A percentile compares a stretch with the other conserved stretches of the same genome.
These are phyloP conservation scores for Colletotrichum musae DNA, from an alignment of 2,329 filamentous ascomycete genomes.

Conservation along the genomic window DNA sequence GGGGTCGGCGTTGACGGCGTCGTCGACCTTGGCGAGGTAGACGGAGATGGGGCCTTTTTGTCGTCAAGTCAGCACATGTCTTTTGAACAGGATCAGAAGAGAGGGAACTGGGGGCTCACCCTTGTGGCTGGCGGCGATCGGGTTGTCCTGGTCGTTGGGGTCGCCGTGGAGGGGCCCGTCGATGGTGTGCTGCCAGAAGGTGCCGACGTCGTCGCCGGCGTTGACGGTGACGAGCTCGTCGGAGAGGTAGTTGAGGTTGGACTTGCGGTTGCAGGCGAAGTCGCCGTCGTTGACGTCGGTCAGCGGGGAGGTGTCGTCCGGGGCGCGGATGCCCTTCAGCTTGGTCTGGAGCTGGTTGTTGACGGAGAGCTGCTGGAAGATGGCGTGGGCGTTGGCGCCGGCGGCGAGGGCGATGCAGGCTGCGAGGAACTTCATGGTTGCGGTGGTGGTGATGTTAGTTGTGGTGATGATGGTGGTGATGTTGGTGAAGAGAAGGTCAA, in stretches of 20 bases:
- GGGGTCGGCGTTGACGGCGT: conserved; percentile 57
- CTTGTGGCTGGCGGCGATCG: conserved; percentile 63
- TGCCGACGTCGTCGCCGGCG: conserved; percentile 62
- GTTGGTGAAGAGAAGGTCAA: no score
- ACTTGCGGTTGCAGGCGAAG: conserved; percentile 60
- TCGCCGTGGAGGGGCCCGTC: conserved; percentile 55
- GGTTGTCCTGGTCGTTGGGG: conserved; percentile 59
- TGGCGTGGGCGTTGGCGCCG: conserved; percentile 57
- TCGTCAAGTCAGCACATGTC: background rate
- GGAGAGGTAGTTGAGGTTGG: conserved; percentile 49
- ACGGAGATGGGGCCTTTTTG: conserved; percentile 59
- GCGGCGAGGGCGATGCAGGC: conserved; percentile 54
- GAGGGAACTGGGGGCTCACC: conserved; percentile 46
- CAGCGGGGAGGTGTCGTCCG: conserved; percentile 49
- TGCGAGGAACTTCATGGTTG: conserved; percentile 21
- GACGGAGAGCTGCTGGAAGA: conserved; percentile 19
- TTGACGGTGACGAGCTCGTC: conserved; percentile 59
- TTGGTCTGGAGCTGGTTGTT: conserved; percentile 21
- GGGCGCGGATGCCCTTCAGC: conserved; percentile 23
- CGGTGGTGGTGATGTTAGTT: background rate
- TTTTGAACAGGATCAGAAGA: background rate
- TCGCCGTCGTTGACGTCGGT: conserved; percentile 59
- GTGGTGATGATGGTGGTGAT: no score
- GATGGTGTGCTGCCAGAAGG: conserved; percentile 65
- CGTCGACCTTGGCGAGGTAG: conserved; percentile 64